phyloP scores from a whole-genome alignment of 169 alveolate species.

The Cyclospora cayetanensis region DNA sequence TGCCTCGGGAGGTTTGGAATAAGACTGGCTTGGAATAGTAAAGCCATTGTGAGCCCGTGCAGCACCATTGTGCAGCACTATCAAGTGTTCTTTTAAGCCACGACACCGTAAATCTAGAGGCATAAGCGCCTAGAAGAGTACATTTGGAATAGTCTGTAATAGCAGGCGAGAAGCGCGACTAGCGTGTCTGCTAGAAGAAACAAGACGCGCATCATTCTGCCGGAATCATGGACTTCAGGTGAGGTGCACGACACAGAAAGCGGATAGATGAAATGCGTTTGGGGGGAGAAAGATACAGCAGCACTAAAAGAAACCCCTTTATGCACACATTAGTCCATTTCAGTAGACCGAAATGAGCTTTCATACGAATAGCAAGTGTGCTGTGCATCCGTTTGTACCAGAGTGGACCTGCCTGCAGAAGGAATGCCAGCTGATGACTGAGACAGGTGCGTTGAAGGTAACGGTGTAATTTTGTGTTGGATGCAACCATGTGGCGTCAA shows the following conservation, averaged over 20 bases:
- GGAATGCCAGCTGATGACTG: slow-evolving; percentile 67
- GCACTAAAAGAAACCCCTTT: no score
- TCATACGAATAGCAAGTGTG: not conserved
- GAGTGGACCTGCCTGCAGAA: slow-evolving; percentile 35
- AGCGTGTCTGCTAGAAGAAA: slow-evolving; percentile 88
- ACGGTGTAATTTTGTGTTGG: not conserved
- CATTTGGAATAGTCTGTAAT: not conserved
- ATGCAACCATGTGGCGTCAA: not conserved
- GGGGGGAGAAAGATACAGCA: no score
- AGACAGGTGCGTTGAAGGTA: slow-evolving; percentile 24
- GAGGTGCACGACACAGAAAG: no score
- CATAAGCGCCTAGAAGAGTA: no score
- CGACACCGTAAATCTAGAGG: no score
- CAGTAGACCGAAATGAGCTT: no score
- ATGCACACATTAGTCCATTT: no score
- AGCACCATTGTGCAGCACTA: not conserved
- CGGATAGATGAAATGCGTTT: not conserved
- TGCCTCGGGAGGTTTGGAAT: no score
- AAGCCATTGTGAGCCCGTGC: not conserved
- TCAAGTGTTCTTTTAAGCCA: not conserved
- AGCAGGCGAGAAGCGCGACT: not conserved
- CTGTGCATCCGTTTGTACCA: not conserved
- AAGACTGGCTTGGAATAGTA: not conserved
- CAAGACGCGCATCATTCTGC: slow-evolving; percentile 92
- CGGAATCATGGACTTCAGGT: slow-evolving; percentile 88